phyloP scores from a whole-genome alignment of 345 rosid species.

The Populus tremula region DNA sequence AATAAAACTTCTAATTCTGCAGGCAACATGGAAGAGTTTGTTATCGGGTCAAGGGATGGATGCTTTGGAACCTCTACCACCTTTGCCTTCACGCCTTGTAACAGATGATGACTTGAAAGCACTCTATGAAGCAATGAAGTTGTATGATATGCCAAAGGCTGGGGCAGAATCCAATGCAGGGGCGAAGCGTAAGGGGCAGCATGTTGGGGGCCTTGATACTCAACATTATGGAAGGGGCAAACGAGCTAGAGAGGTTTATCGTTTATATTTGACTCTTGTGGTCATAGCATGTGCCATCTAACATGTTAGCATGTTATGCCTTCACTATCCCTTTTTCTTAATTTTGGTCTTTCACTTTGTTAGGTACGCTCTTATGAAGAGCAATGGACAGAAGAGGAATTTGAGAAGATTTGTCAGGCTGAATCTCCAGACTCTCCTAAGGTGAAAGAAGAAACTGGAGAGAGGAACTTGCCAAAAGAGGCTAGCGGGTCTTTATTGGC shows the following conservation, averaged over 20 bases:
- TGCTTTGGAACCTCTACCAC: slow-evolving; percentile 40
- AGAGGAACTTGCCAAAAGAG: slow-evolving; percentile 42
- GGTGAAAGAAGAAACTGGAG: slow-evolving; percentile 48
- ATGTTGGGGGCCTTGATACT: slow-evolving; percentile 59
- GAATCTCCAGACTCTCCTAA: slow-evolving; percentile 71
- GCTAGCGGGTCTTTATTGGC: slow-evolving; percentile 19
- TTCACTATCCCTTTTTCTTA: neutral
- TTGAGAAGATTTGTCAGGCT: slow-evolving; percentile 83
- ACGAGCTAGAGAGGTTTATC: slow-evolving; percentile 88
- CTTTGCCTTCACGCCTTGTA: slow-evolving; percentile 78
- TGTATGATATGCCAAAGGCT: slow-evolving; percentile 57
- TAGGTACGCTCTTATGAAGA: slow-evolving; percentile 94
- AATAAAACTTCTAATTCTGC: slow-evolving; percentile 19
- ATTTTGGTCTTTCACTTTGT: slow-evolving; percentile 4
- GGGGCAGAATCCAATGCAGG: slow-evolving; percentile 47
- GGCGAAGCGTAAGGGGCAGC: slow-evolving; percentile 56
- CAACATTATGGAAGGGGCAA: slow-evolving; percentile 90
- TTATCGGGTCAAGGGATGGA: slow-evolving; percentile 41
- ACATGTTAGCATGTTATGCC: neutral
- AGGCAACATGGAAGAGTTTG: slow-evolving; percentile 76
- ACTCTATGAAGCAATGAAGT: slow-evolving; percentile 68
- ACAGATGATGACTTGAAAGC: slow-evolving; percentile 73
- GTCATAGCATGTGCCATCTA: neutral
- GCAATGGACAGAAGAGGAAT: slow-evolving; percentile 91
- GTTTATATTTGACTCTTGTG: slow-evolving; percentile 22